Base-by-base conservation (phyloP, 495 filamentous ascomycete genomes). In the Penicillium robsamsonii region DNA sequence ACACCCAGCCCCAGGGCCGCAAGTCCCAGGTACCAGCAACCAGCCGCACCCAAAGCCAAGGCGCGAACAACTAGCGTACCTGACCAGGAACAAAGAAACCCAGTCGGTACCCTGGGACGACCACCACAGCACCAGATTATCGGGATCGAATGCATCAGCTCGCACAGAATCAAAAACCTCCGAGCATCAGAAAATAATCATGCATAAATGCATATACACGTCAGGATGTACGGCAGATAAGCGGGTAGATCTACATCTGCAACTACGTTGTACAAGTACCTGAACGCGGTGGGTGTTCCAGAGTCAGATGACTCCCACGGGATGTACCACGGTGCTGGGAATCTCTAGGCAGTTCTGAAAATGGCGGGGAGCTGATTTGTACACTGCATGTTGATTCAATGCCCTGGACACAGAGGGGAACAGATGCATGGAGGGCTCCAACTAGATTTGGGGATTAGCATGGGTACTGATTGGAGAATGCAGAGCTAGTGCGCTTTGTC, bases 301-400 rank as follows among this genome's bases (percentile, higher is more conserved):
- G 37, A 48, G 52, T 67, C 64, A 64, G 56, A 59, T 64, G 64
- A 67, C 61, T 58, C 46, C 33, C 56, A 59, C 57, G 52, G 40
- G 46, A 48, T 60, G 53, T 45, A 59, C 46, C 22, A n/a, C 15
- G 2, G 33, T 25, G 33, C 20, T 31, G 25, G 43, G 42, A 27
- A 37, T 43, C 52, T 35, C 42, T 42, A 41, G 48, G 22, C 18
- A 47, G 48, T 56, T 62, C 41, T 18, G 43, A 58, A 55, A 44
- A 46, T 49, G 61, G 53, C 58, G 58, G 58, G 58, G 52, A 47
- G 51, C 52, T 58, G 55, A 50, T 4, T n/a, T 20, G 45, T 15
- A 24, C 18, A 35, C 51, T 45, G 29, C 41, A 53, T 37, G 30
- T 42, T 46, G 57, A 45, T 9, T 40, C 46, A 43, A 37, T 50